Percentiles rank a stretch among this genome's conserved stretches.
Evolutionary conservation across 75 land plant species (phyloP).

Genomic region (Ceratopteris richardii): DNA sequence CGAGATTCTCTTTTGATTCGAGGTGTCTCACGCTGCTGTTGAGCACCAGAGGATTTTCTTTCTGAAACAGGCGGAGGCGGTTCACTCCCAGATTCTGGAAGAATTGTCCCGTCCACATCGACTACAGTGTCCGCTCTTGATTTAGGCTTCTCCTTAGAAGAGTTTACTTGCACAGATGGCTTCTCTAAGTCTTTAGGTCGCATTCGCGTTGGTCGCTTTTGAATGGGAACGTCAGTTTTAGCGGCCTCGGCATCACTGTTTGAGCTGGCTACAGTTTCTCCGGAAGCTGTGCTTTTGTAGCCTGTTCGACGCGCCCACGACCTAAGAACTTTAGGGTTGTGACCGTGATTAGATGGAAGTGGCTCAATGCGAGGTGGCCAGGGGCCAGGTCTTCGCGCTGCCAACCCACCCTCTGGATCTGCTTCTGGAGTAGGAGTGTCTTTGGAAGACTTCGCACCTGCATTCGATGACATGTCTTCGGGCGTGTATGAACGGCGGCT

Average conservation of each 20-base stretch:
- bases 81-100: too few relatives aligned
- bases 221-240: background rate
- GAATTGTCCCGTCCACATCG: too few relatives aligned
- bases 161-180: background rate
- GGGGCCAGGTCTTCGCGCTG: slow-evolving; percentile 30
- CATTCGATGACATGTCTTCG: too few relatives aligned
- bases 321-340: slow-evolving; percentile 51
- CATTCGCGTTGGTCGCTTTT: background rate
- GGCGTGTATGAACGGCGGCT: too few relatives aligned
- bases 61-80: slow-evolving; percentile 13
- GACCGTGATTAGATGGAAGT: slow-evolving; percentile 30
- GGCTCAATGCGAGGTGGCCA: slow-evolving; percentile 46
- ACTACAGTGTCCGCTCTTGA: background rate
- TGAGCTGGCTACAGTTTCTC: slow-evolving; percentile 19
- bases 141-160: background rate
- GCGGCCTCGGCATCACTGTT: slow-evolving; percentile 19
- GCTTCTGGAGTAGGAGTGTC: too few relatives aligned
- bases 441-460: too few relatives aligned
- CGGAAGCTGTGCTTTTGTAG: slow-evolving; percentile 48
- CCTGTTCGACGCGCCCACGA: slow-evolving; percentile 95
- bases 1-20: slow-evolving; percentile 14
- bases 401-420: too few relatives aligned
- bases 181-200: background rate
- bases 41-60: background rate
- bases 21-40: background rate